A percentile compares a stretch with the other conserved stretches of the same genome.
phyloP scores from a whole-genome alignment of 2,329 filamentous ascomycete genomes.

The Immersiporthe knoxdaviesiana region DNA sequence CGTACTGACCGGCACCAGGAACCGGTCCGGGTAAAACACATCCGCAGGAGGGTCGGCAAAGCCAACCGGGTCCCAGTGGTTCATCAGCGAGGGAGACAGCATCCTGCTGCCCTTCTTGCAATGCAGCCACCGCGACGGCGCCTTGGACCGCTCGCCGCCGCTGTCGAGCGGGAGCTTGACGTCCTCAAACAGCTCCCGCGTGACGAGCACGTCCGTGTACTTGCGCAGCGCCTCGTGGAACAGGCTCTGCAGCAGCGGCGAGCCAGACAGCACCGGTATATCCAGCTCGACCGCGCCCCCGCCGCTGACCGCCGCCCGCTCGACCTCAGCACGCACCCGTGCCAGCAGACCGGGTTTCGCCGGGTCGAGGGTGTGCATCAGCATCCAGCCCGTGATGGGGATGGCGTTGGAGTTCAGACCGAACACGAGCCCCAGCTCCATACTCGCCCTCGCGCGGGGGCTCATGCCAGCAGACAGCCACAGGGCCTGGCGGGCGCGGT shows the following conservation, averaged over 20 bases:
- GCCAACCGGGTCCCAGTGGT: background rate
- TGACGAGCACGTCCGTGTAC: constrained; percentile 9
- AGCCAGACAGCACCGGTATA: background rate
- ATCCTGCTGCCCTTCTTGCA: constrained; percentile 4
- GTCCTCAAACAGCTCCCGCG: constrained; percentile 9
- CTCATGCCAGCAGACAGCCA: background rate
- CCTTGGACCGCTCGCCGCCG: background rate
- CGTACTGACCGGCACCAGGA: background rate
- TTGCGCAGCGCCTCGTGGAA: constrained; percentile 3
- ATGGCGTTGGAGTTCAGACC: constrained; percentile 10
- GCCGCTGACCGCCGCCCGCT: background rate
- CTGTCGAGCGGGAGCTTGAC: constrained; percentile 6
- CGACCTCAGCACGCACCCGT: background rate
- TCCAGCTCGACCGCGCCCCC: background rate
- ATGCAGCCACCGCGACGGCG: background rate
- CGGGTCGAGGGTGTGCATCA: constrained; percentile 5
- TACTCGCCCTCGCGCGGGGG: background rate
- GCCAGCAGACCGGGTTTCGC: background rate
- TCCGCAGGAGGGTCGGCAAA: background rate
- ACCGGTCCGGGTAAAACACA: background rate
- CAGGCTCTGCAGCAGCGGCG: constrained; percentile 11
- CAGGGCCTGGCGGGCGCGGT: background rate
- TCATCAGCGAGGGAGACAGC: constrained; percentile 1
- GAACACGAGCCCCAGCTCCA: constrained; percentile 3
- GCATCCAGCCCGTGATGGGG: constrained; percentile 7